phyloP scores from a whole-genome alignment of 345 rosid species.

The Clausena lansium region DNA sequence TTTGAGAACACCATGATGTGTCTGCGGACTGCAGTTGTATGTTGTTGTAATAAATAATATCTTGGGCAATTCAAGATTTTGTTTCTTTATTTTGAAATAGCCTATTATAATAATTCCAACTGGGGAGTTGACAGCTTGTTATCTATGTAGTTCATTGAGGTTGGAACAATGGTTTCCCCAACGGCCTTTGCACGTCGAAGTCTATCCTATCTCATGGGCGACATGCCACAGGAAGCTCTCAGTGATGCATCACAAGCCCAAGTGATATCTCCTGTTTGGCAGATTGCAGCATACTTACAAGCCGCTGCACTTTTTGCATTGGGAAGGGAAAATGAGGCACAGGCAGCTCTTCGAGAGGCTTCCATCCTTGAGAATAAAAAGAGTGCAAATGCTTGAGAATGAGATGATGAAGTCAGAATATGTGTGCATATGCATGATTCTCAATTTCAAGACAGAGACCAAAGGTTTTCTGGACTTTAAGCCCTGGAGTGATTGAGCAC shows the following conservation, averaged over 20 bases:
- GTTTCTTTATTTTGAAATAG: neutral
- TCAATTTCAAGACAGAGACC: slow-evolving; percentile 9
- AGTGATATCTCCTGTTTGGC: slow-evolving; percentile 73
- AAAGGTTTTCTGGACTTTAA: slow-evolving; percentile 9
- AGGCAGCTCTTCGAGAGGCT: slow-evolving; percentile 65
- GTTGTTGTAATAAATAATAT: too few relatives aligned
- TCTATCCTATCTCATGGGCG: slow-evolving; percentile 62
- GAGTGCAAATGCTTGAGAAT: slow-evolving; percentile 26
- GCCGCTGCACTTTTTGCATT: slow-evolving; percentile 56
- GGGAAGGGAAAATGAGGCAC: slow-evolving; percentile 75
- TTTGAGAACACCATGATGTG: neutral
- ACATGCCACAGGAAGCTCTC: slow-evolving; percentile 71
- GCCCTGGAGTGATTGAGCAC: neutral
- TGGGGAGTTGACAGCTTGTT: slow-evolving; percentile 14
- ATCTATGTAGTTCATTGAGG: slow-evolving; percentile 60
- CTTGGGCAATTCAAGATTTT: neutral
- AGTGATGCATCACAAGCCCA: slow-evolving; percentile 75
- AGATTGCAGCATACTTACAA: slow-evolving; percentile 74
- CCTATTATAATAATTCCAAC: neutral
- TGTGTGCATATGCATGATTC: slow-evolving; percentile 14
- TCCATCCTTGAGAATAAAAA: slow-evolving; percentile 58
- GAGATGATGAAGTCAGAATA: neutral
- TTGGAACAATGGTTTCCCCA: slow-evolving; percentile 75
- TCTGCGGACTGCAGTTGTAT: neutral
- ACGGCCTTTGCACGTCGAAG: slow-evolving; percentile 76